A percentile compares a stretch with the other conserved stretches of the same genome.
These are phyloP conservation scores for Annulohypoxylon truncatum DNA, from an alignment of 2,329 filamentous ascomycete genomes.

Conservation along the genomic window DNA sequence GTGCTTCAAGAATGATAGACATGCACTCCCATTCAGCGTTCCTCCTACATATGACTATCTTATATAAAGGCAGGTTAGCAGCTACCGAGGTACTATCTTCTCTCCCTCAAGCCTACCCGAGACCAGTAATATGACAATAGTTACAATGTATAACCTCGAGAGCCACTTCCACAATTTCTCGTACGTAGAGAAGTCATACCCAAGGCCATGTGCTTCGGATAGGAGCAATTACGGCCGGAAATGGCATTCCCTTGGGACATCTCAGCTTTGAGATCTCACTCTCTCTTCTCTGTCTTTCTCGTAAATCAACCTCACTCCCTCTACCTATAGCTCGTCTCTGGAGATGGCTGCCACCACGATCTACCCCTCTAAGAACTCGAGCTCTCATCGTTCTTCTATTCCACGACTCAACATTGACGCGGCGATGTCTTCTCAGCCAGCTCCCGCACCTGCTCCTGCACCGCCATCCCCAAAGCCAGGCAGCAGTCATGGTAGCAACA, in stretches of 20 bases:
- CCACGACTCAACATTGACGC: constrained; percentile 30
- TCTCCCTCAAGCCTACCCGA: neutral
- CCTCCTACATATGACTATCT: neutral
- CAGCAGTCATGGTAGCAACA: constrained; percentile 4
- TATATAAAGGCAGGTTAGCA: neutral
- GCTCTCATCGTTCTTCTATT: constrained; percentile 30
- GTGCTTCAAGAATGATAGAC: neutral
- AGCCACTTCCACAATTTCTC: constrained; percentile 4
- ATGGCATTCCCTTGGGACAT: constrained; percentile 2
- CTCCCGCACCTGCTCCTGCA: constrained; percentile 12
- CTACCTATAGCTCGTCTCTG: constrained; percentile 14
- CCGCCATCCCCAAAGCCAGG: constrained; percentile 21
- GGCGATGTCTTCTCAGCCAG: constrained; percentile 25
- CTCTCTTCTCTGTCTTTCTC: neutral
- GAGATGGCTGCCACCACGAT: constrained; percentile 35
- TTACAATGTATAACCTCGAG: neutral
- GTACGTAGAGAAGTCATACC: constrained; percentile 5
- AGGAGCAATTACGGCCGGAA: neutral
- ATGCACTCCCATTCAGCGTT: neutral
- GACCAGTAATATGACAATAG: neutral
- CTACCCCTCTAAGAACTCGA: constrained; percentile 28
- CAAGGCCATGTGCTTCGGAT: neutral
- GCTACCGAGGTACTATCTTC: neutral
- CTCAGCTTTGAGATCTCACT: neutral
- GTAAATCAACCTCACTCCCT: constrained; percentile 13